Base-by-base conservation (phyloP, 129 eudicot species). In the Flaveria sonorensis region DNA sequence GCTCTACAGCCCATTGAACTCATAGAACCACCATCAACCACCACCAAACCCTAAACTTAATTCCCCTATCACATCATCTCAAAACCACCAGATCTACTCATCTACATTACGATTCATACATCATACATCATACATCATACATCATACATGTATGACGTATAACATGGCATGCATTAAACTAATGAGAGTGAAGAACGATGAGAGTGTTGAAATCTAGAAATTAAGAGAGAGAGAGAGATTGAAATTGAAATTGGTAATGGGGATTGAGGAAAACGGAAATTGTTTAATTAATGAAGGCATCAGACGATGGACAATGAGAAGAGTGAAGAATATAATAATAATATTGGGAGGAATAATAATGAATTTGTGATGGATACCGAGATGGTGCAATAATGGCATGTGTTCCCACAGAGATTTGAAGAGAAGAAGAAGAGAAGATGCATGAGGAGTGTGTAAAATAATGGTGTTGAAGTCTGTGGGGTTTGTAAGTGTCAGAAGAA, bases 1-100 rank as follows among this genome's bases (percentile, higher is more conserved):
- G 74, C 86, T 47, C 84, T 82, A 50, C 98, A 93, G 26, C 98
- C 98, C 98, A 93, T 83, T 70, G 30, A 43, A 23, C 12, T 15
- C 55, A 43, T 30, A 14, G 14, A 43, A 8, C 50, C 60, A 72
- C 50, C 68, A 72, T 62, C 52, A n/a, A 26, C 78, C 48, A 55
- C 72, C 62, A 36, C 68, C 55, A 42, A 77, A 66, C 82, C 85
- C 70, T 63, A 77, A 72, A 64, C 81, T 86, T 65, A 73, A 18
- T 46, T 68, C 57, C 43, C 15, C 60, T 76, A 2, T 61, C 85
- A 66, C 45, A 55, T 53, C 67, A 12, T 56, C 40, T 36, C 40
- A 36, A 36, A 36, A 36, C 40, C 40, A 36, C 40, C 40, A 36
- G 40, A 36, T 36, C 40, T 36, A 36, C 40, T 36, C 40, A 36